Base-by-base conservation (phyloP, 345 rosid species). In the Reutealis trisperma region DNA sequence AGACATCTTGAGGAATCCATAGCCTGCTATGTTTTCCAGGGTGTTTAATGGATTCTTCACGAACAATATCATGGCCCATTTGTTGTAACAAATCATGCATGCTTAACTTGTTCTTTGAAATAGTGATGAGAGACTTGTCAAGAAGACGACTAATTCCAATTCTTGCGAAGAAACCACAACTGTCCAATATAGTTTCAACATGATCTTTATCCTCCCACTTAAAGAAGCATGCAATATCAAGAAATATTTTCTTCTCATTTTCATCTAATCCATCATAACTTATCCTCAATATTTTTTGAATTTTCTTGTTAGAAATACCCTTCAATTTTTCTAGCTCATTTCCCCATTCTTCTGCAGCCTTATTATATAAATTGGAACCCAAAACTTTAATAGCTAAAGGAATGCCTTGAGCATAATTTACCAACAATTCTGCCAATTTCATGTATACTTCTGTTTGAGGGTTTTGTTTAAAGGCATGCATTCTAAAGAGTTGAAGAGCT, bases 51-150 rank as follows among this genome's bases (percentile, higher is more conserved):
- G 37, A 34, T 70, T 70, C 58, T 8, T 70, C 9, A 3, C 24
- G 18, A 71, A 71, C 45, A 27, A 71, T 71, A 18, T 54, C 74
- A 14, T 30, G 54, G n/a, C 74, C 74, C 74, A 71, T 71, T 32
- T 12, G 25, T 6, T 37, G 24, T 13, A 65, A 13, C 25, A 65
- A 41, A 37, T 65, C 70, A 65, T 65, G 70, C 70, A 65, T 65
- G 9, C 24, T 24, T n/a, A 65, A n/a, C 70, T 37, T 65, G 24
- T 65, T 8, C 21, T 54, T 14, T 1, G 19, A 54, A 54, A 54
- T 15, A 54, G 18, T 16, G 2, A 18, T 5, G 58, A 54, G n/a
- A 16, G 58, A 54, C 58, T 49, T 54, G 15, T 54, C 58, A 49
- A 54, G 58, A 6, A 54, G n/a, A 54, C n/a, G 18, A 54, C 21